Conservation (phyloP, 1,284 basidiomycete species). For the Trametes pubescens region DNA sequence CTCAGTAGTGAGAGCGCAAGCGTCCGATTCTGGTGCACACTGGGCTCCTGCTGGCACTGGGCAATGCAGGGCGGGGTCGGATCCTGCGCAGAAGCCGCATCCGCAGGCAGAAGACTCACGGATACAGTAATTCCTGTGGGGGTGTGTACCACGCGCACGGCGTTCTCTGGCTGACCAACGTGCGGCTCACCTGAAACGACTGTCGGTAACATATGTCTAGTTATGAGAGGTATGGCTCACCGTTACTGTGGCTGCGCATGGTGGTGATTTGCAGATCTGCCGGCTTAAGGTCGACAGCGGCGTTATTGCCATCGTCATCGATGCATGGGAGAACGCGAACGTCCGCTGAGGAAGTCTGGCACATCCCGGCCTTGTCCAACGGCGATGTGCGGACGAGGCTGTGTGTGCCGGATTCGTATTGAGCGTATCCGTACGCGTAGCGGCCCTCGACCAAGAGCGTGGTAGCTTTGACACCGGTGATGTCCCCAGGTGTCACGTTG, state of each 20-base stretch:
- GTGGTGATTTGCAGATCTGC: conserved; percentile 31
- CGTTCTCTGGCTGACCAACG: conserved; percentile 26
- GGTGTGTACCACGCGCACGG: conserved; percentile 30
- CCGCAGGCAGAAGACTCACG: conserved; percentile 15
- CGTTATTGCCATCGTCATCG: conserved; percentile 24
- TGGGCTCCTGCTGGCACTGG: conserved; percentile 32
- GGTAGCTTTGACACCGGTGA: conserved; percentile 23
- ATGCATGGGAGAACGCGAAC: conserved; percentile 33
- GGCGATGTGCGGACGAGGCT: conserved; percentile 26
- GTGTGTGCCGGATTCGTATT: conserved; percentile 35
- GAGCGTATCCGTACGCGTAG: conserved; percentile 34
- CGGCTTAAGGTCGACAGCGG: conserved; percentile 25
- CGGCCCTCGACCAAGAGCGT: conserved; percentile 30
- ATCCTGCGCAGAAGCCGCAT: not conserved
- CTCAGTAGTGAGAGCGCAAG: conserved; percentile 30
- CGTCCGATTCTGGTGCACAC: conserved; percentile 23
- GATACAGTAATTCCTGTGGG: conserved; percentile 31
- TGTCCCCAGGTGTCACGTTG: conserved; percentile 25
- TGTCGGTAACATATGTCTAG: not conserved
- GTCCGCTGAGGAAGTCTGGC: conserved; percentile 29
- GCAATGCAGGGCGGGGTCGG: not conserved
- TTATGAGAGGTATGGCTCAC: conserved; percentile 11
- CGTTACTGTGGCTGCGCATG: conserved; percentile 26
- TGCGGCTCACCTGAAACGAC: conserved; percentile 20
- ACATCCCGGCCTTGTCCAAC: conserved; percentile 19